Evolutionary conservation across 441 rosid genomes (phyloP).

Genomic region (Euphorbia schlechtendalii): DNA sequence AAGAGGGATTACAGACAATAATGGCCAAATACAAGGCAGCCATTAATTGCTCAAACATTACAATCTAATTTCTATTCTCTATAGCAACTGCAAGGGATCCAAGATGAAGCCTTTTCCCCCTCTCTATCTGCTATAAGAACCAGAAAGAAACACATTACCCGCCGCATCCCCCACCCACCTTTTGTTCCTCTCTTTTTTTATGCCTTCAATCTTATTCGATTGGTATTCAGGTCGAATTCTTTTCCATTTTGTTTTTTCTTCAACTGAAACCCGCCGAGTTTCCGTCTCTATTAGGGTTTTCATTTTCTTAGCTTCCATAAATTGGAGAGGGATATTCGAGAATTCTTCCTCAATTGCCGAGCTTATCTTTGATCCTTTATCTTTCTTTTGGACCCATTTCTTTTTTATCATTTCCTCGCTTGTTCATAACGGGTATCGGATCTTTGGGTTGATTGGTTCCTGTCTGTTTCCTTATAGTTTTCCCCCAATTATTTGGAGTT

Average conservation of each 20-base stretch:
- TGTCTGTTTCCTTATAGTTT: too few species aligned
- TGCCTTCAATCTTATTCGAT: neutral
- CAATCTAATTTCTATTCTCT: too few species aligned
- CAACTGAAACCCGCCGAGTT: neutral
- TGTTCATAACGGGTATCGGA: neutral
- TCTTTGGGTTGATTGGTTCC: too few species aligned
- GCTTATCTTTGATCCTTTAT: neutral
- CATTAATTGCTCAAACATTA: too few species aligned
- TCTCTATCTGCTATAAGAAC: neutral
- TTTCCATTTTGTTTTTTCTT: neutral
- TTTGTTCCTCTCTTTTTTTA: neutral
- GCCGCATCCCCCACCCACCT: too few species aligned
- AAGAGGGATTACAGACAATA: too few species aligned
- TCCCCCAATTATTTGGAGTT: slow-evolving; percentile 3
- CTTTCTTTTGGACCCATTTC: neutral
- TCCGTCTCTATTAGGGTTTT: neutral
- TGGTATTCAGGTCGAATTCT: neutral
- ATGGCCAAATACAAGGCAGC: too few species aligned
- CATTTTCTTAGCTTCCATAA: too few species aligned
- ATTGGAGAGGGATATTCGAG: slow-evolving; percentile 11
- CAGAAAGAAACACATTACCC: too few species aligned
- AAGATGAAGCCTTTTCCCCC: neutral
- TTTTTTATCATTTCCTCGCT: neutral
- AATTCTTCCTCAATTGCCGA: slow-evolving; percentile 8
- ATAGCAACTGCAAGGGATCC: neutral